Conservation (phyloP, 2,329 filamentous ascomycete genomes). For the Ceratocystis alfenasii region DNA sequence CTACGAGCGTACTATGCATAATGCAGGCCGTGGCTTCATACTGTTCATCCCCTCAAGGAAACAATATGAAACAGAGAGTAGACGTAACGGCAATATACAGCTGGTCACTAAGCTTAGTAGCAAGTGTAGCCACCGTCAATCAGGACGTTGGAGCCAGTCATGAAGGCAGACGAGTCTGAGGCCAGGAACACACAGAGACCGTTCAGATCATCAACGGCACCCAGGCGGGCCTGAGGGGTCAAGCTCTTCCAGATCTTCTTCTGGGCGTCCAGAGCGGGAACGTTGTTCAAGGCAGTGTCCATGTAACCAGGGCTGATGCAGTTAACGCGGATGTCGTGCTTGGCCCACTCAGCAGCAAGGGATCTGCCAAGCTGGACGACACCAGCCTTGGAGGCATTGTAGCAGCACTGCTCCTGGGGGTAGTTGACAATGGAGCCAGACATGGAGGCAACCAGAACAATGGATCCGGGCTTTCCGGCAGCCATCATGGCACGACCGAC, state of each 20-base stretch:
- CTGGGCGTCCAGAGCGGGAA: conserved; percentile 64
- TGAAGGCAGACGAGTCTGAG: conserved; percentile 59
- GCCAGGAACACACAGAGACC: conserved; percentile 65
- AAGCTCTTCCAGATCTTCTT: conserved; percentile 69
- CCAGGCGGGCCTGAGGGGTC: conserved; percentile 62
- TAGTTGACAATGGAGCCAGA: conserved; percentile 76
- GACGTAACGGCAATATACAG: not conserved
- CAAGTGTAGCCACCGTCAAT: conserved; percentile 60
- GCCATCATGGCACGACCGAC: conserved; percentile 61
- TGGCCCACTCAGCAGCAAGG: conserved; percentile 73
- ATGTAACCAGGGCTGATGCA: conserved; percentile 78
- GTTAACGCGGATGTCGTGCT: conserved; percentile 70
- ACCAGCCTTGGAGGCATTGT: conserved; percentile 74
- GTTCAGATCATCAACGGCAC: conserved; percentile 64
- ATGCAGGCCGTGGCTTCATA: conserved; percentile 12
- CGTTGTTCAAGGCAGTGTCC: conserved; percentile 71
- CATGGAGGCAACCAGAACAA: conserved; percentile 70
- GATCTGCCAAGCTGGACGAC: conserved; percentile 70
- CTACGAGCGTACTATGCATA: conserved; percentile 18
- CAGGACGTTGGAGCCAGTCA: conserved; percentile 64
- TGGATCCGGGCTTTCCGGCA: conserved; percentile 57
- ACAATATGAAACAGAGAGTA: conserved; percentile 9
- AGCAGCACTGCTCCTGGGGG: conserved; percentile 70
- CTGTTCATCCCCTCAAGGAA: not conserved
- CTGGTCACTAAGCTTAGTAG: conserved; percentile 34